Evolutionary conservation across 1,284 basidiomycete species (phyloP).

Genomic region (Fomitopsis pinicola): DNA sequence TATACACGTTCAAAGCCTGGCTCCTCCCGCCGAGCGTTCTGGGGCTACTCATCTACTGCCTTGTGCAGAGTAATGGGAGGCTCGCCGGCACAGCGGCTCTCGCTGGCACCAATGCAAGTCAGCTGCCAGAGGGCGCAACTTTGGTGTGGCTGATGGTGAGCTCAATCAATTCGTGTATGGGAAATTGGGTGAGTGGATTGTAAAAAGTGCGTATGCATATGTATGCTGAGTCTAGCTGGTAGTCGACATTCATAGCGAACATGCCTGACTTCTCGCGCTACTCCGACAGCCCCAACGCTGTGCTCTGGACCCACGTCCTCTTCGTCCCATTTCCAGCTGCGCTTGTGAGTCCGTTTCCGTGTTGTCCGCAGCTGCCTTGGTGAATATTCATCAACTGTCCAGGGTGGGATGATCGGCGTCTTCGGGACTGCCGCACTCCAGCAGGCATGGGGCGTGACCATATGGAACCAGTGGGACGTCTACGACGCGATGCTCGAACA

Average conservation of each 20-base stretch:
- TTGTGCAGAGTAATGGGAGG: constrained; percentile 18
- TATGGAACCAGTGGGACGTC: constrained; percentile 24
- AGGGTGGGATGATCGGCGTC: constrained; percentile 23
- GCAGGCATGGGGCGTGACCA: constrained; percentile 18
- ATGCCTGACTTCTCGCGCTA: constrained; percentile 27
- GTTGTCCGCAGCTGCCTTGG: not conserved
- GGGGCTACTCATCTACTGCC: constrained; percentile 38
- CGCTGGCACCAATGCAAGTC: constrained; percentile 24
- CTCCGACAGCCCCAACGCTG: constrained; percentile 13
- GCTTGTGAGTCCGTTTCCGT: too few relatives aligned
- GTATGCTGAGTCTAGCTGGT: not conserved
- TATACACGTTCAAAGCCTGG: constrained; percentile 41
- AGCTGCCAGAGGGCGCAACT: constrained; percentile 19
- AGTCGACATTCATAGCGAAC: constrained; percentile 34
- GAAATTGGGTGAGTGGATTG: constrained; percentile 26
- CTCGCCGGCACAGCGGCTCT: constrained; percentile 23
- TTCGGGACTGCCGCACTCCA: constrained; percentile 20
- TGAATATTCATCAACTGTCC: not conserved
- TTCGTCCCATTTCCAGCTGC: constrained; percentile 19
- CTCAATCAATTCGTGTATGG: constrained; percentile 35
- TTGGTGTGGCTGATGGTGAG: constrained; percentile 37
- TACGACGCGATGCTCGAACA: constrained; percentile 21
- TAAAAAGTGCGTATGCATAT: not conserved
- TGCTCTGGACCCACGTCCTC: constrained; percentile 21
- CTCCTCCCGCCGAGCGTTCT: constrained; percentile 36